Evolutionary conservation across 768 basidiomycete genomes (phyloP), one percentile per base, ranked within the genome.

Genomic region (Phlebiopsis flavidoalba): DNA sequence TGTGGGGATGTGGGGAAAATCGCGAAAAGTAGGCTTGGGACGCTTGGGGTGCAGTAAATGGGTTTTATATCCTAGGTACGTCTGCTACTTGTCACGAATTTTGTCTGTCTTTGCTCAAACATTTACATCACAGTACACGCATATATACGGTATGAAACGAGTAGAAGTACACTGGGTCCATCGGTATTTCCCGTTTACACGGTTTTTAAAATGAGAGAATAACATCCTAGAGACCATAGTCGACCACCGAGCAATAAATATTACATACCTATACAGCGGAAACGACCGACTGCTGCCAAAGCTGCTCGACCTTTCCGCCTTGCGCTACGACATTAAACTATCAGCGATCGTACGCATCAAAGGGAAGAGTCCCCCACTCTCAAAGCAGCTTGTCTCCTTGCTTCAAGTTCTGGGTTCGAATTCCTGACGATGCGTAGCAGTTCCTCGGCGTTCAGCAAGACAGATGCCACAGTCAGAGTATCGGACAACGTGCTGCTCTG

Each of bases 1-100:
- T 95, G 24, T n/a, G 71, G 68, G 37, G 92, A 92, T 67, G 78
- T 95, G 8, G 88, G 88, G 31, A 72, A 69, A 61, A 95, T 96
- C 61, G 94, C 91, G 19, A 84, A 85, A 74, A 86, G 83, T 66
- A 78, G 92, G 60, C 65, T 91, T 68, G 68, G 66, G 35, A 70
- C 78, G 22, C 69, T 88, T 64, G 78, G 77, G 6, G 72, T 76
- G 21, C 66, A 70, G 8, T 70, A 65, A 24, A 60, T 11, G 45
- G n/a, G 56, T 51, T 51, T 8, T 3, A 43, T 17, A 43, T 12
- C 11, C 54, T 6, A 53, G 52, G 52, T 53, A n/a, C 35, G 52
- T 21, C 31, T n/a, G 14, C 14, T 17, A 52, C 50, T 24, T 21
- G n/a, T 49, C 12, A 43, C 40, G 6, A n/a, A n/a, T n/a, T n/a